These are phyloP conservation scores for Poteriospumella lacustris DNA, from an alignment of 108 stramenopile species.

Conservation along the genomic window DNA sequence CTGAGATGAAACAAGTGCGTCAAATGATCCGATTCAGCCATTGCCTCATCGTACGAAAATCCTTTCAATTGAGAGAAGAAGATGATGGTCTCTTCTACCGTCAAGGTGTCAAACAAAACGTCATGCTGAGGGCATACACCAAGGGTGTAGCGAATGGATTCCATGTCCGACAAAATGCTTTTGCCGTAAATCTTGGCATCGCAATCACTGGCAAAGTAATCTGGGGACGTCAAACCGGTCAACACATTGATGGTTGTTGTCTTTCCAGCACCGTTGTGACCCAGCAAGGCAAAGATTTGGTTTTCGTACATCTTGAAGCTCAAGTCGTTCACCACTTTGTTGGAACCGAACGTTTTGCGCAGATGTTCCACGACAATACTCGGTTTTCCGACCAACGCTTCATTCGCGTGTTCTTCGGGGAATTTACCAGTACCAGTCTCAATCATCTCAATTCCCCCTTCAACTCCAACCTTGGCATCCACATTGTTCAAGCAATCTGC, in stretches of 20 bases:
- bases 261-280: constrained; percentile 60
- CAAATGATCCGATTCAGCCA: constrained; percentile 21
- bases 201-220: constrained; percentile 31
- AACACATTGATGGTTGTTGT: constrained; percentile 65
- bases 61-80: constrained; percentile 45
- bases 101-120: constrained; percentile 26
- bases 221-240: constrained; percentile 61
- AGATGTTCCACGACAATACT: neutral
- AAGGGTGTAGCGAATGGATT: neutral
- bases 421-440: neutral
- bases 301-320: constrained; percentile 31
- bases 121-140: constrained; percentile 39
- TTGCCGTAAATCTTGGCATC: constrained; percentile 57
- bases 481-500: too few relatives aligned
- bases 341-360: neutral
- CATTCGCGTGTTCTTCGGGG: neutral
- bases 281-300: constrained; percentile 55
- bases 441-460: neutral
- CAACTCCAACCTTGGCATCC: too few relatives aligned
- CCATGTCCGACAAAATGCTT: constrained; percentile 9
- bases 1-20: neutral
- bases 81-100: constrained; percentile 14
- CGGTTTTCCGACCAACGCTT: neutral
- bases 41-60: constrained; percentile 33
- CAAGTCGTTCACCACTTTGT: constrained; percentile 27